These are phyloP conservation scores for Cornus controversa DNA, from an alignment of 148 eudicot species.

Conservation along the genomic window DNA sequence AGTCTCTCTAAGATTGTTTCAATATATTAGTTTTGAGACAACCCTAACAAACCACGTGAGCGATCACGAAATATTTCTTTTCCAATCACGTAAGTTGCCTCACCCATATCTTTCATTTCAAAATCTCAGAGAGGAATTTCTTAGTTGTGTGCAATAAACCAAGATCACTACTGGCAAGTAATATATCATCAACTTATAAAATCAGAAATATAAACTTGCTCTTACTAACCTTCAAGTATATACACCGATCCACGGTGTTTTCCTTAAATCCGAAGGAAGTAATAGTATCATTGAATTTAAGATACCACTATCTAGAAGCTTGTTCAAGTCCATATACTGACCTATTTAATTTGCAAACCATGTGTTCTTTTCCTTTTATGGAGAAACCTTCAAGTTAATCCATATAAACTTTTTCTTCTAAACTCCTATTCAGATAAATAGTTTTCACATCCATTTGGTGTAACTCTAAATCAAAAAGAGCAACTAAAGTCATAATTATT, in stretches of 20 bases:
- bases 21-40: no score
- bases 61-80: no score
- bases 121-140: no score
- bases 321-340: background rate
- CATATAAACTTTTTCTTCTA: background rate
- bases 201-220: no score
- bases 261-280: background rate
- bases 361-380: background rate
- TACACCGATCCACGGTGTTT: background rate
- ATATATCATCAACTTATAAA: background rate
- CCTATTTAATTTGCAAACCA: background rate
- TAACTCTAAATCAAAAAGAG: background rate
- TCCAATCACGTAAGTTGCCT: no score
- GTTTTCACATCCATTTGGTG: no score
- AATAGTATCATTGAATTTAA: background rate
- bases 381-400: background rate
- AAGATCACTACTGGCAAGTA: no score
- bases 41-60: no score
- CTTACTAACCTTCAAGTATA: no score
- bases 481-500: background rate
- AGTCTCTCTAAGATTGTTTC: no score
- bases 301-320: background rate
- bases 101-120: no score
- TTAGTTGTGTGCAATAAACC: no score
- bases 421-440: background rate